Evolutionary conservation across 2,329 filamentous ascomycete species (phyloP), one percentile per base, ranked within the genome.

Genomic region (Juglanconis oblonga): DNA sequence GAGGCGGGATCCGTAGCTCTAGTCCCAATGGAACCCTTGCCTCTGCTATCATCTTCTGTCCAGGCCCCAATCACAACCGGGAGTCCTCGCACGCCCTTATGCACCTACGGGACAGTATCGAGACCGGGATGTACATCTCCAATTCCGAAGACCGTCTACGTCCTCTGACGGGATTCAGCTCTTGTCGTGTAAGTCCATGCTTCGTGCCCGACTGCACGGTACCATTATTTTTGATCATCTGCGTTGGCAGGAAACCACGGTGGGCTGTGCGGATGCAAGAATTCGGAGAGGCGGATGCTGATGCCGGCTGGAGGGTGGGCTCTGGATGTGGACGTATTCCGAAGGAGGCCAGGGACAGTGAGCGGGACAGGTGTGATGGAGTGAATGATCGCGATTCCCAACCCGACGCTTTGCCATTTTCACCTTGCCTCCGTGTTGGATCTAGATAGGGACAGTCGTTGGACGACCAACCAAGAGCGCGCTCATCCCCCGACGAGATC

Each of bases 231-330:
- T 17, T 17, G 17, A 17, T 17, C 1, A 17, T 17, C 17, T 2
- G 17, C 17, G 17, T 17, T 17, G 17, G 17, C 17, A 24, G 42
- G 42, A 24, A 7, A 45, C 17, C 33, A 52, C 52, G 29, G 42
- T 44, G 6, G 50, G 29, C 52, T 52, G 47, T 38, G 50, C 10
- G 11, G 17, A 47, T 58, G 38, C 48, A 47, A 32, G n/a, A 17
- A 11, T 52, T 48, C 49, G 55, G 55, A 36, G 48, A 52, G 40
- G 38, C 24, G 36, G 48, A 58, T 52, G 49, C 40, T 29, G 31
- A 57, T 52, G 49, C 42, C 17, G 36, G 3, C 42, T 17, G n/a
- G 42, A 45, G 42, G 42, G 17, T 17, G n/a, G 14, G 14, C 17
- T 17, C 14, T 8, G 5, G 14, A 24, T 17, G 42, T 17, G 42